Evolutionary conservation across 768 basidiomycete species (phyloP), one percentile per base, ranked within the genome.

Genomic region (Arthromyces matolae): DNA sequence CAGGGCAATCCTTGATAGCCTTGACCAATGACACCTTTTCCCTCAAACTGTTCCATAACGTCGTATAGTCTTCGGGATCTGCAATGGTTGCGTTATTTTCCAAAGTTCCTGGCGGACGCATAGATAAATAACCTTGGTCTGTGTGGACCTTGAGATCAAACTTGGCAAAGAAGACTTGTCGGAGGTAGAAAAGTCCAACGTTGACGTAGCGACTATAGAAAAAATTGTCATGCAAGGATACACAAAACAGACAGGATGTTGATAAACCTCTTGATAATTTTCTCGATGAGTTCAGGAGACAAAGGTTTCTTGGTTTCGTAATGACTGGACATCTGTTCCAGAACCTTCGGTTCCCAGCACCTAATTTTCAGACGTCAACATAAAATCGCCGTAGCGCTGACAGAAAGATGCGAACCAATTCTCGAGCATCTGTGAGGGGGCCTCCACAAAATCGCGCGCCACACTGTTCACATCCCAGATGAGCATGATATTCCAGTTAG

Each of bases 401-500:
- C 28, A 13, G 18, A 13, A 25, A 34, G 8, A 32, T 12, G 47
- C 66, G 14, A 37, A 83, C 91, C 91, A 93, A 59, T 93, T 90
- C 67, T 94, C 92, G 51, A 93, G 71, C 91, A 93, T 93, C 68
- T 94, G 90, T 14, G 85, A 87, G 0, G 91, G 92, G 3, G 91
- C 91, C 66, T 93, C 90, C 8, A 91, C 90, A 52, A 91, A 91
- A 64, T 92, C 89, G 5, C 84, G 68, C 6, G 86, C 84, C 20
- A 89, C 85, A 22, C 79, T 75, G 44, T 12, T 31, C 32, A n/a
- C n/a, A 43, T 24, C 10, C 47, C 33, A 37, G 13, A 8, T 47
- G 12, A 46, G 27, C 20, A 8, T 10, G 18, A 35, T 36, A 28
- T 7, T 25, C 25, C 4, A n/a, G 35, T 23, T 6, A 19, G 25